Conservation (phyloP, 192 early-diverging fungal species). For the Coemansia sp. region DNA sequence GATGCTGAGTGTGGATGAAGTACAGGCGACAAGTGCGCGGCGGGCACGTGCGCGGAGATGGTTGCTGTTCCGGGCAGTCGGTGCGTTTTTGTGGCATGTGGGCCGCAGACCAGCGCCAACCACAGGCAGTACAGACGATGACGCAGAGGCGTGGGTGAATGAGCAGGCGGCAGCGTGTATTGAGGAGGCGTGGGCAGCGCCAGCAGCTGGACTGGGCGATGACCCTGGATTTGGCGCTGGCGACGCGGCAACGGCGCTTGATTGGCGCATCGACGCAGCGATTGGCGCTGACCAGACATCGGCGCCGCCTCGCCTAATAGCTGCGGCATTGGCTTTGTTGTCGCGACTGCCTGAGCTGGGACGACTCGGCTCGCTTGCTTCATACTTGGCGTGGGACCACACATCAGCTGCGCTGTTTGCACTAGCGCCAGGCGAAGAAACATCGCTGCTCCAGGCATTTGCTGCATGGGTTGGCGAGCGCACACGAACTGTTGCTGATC, state of each 20-base stretch:
- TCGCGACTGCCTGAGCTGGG: conserved; percentile 20
- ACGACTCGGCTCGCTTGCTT: conserved; percentile 19
- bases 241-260: conserved; percentile 17
- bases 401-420: conserved; percentile 22
- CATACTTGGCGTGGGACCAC: conserved; percentile 42
- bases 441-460: conserved; percentile 36
- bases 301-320: conserved; percentile 23
- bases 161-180: conserved; percentile 38
- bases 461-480: conserved; percentile 30
- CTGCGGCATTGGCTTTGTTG: conserved; percentile 42
- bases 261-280: conserved; percentile 17
- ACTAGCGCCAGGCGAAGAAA: conserved; percentile 32
- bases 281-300: conserved; percentile 5
- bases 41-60: conserved; percentile 17
- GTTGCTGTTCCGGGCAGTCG: conserved; percentile 32
- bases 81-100: conserved; percentile 38
- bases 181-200: conserved; percentile 41
- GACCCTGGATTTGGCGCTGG: conserved; percentile 11
- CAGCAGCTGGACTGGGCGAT: conserved; percentile 18
- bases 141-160: conserved; percentile 21
- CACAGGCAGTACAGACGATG: not conserved
- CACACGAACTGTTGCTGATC: conserved; percentile 7
- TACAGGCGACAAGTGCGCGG: conserved; percentile 5
- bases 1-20: conserved; percentile 5
- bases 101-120: not conserved